Base-by-base conservation (phyloP, 805 yeast genomes). In the Starmerella apis region DNA sequence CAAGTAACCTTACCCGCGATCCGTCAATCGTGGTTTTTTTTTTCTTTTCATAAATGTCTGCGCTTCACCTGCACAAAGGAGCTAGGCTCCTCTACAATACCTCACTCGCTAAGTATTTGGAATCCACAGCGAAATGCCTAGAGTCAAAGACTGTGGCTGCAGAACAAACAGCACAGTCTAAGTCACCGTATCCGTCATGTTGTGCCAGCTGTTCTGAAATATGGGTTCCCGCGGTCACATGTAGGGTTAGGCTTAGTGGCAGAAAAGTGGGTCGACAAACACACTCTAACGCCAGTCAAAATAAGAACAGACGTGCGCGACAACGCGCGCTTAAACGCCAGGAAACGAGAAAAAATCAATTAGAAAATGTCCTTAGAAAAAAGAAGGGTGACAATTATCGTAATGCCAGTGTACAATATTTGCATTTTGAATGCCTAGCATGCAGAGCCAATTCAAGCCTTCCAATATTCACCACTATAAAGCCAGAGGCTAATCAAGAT, bases 151-250 rank as follows among this genome's bases (percentile, higher is more conserved):
- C 35, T 1, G 11, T 27, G 3, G 19, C 14, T 10, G 27, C 25
- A 13, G 28, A 19, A 10, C 36, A 30, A 7, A 4, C 27, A 5
- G 36, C 46, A 5, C 35, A 30, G 13, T 4, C 45, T 6, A 30
- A 20, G 46, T 31, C 35, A 32, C 19, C 28, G 4, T 31, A 43
- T 10, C 37, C 37, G 10, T 43, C 37, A 13, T 30, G 46, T 37
- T 43, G 46, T 19, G 20, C 37, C 14, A 10, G 37, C 37, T 43
- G 46, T 20, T 43, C 46, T 6, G 28, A 28, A 16, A 28, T 43
- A 10, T 43, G 46, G 46, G 37, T 43, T 19, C 46, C 46, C 4
- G 36, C 36, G 10, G 37, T 43, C 28, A 43, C 46, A 13, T 43
- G 46, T 19, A 43, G 28, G 28, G 37, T 22, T 13, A 8, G 46